Evolutionary conservation across 2,329 filamentous ascomycete species (phyloP).

Genomic region (Fusarium nanum): DNA sequence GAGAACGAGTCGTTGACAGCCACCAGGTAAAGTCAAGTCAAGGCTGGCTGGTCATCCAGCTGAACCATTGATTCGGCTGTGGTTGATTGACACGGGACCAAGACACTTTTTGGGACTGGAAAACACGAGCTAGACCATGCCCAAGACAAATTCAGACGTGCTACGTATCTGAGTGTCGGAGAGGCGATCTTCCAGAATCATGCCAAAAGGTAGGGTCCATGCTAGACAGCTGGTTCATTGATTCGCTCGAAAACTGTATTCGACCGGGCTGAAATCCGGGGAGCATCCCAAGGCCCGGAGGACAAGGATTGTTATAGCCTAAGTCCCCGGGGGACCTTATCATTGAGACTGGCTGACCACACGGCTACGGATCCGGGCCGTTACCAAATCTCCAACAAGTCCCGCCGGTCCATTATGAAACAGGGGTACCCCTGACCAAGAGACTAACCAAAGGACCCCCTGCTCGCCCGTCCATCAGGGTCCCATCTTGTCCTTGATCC

Average conservation of each 20-base stretch:
- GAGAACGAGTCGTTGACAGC: neutral
- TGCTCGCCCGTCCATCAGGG: conserved; percentile 42
- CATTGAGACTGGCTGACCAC: conserved; percentile 47
- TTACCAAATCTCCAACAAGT: conserved; percentile 47
- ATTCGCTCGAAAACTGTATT: conserved; percentile 39
- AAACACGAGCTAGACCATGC: conserved; percentile 30
- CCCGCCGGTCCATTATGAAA: conserved; percentile 34
- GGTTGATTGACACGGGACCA: conserved; percentile 28
- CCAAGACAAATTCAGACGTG: neutral
- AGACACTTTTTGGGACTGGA: conserved; percentile 25
- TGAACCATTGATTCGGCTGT: conserved; percentile 19
- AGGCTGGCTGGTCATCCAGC: conserved; percentile 12
- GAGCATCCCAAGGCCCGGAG: conserved; percentile 46
- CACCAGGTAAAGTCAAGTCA: neutral
- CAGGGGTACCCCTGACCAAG: conserved; percentile 27
- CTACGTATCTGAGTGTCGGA: conserved; percentile 33
- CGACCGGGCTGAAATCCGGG: conserved; percentile 51
- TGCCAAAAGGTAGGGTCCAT: conserved; percentile 43
- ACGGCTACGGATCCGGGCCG: conserved; percentile 53
- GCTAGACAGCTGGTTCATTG: conserved; percentile 23
- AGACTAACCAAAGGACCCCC: conserved; percentile 6
- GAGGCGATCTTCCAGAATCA: conserved; percentile 50
- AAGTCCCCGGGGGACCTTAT: conserved; percentile 46
- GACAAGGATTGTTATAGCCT: conserved; percentile 45
- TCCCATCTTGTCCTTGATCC: conserved; percentile 34